phyloP scores from a whole-genome alignment of 106 monocot species.

The Ottelia alismoides region DNA sequence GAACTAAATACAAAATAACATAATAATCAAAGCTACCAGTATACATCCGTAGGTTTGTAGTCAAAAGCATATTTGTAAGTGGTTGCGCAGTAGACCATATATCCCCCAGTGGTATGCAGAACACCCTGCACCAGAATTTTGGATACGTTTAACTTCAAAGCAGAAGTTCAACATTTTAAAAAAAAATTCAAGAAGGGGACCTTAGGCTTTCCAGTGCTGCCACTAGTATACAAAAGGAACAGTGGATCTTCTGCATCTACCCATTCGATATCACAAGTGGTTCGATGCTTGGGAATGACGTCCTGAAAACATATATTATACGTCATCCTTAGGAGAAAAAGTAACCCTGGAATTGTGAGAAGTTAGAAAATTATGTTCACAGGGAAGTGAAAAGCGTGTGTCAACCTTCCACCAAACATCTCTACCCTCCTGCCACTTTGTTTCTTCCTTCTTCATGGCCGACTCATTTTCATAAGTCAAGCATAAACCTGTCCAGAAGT shows the following conservation, averaged over 20 bases:
- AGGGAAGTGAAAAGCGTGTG: not conserved
- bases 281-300: constrained; percentile 67
- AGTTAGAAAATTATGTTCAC: not conserved
- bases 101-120: constrained; percentile 92
- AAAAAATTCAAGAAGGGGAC: constrained; percentile 9
- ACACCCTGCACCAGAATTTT: constrained; percentile 54
- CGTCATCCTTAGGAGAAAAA: not conserved
- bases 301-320: constrained; percentile 36
- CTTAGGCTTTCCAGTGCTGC: constrained; percentile 99
- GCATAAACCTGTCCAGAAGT: constrained; percentile 36
- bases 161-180: not conserved
- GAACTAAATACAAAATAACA: constrained; percentile 3
- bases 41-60: constrained; percentile 89
- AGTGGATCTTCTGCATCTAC: constrained; percentile 96
- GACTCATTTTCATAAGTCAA: constrained; percentile 84
- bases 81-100: constrained; percentile 94
- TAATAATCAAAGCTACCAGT: constrained; percentile 44
- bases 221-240: constrained; percentile 97
- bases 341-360: not conserved
- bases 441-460: constrained; percentile 62
- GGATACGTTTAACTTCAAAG: not conserved
- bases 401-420: constrained; percentile 97
- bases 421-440: constrained; percentile 78
- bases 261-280: constrained; percentile 88
- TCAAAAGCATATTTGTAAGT: constrained; percentile 99